Conservation (phyloP, 1,284 basidiomycete genomes). For the Inonotus obliquus region DNA sequence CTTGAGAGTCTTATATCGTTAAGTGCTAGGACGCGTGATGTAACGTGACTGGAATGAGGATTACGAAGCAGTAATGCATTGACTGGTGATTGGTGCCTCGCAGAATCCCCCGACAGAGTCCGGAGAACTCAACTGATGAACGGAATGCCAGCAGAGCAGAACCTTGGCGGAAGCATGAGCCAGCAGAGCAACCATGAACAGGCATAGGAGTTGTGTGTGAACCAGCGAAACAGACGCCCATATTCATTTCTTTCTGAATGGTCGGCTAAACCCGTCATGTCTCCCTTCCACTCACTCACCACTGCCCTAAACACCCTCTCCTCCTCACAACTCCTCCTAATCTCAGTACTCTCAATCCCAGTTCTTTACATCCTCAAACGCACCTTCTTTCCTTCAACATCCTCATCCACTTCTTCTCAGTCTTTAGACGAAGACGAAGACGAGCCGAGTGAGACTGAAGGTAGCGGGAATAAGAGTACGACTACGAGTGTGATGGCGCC, state of each 20-base stretch:
- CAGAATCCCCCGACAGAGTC: background rate
- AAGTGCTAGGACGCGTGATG: background rate
- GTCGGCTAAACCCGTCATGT: constrained; percentile 1
- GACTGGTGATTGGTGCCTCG: background rate
- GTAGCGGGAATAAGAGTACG: background rate
- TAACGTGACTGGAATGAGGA: background rate
- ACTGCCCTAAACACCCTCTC: background rate
- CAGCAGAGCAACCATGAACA: no score
- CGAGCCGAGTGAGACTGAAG: constrained; percentile 22
- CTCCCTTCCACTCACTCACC: background rate
- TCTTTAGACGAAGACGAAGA: constrained; percentile 29
- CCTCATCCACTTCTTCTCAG: background rate
- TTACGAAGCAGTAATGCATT: no score
- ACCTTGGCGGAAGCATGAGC: background rate
- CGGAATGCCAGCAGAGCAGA: background rate
- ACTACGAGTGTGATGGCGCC: constrained; percentile 69
- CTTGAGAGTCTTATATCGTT: no score
- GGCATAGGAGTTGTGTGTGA: no score
- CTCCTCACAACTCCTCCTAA: constrained; percentile 1
- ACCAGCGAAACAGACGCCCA: no score
- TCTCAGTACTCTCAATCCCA: constrained; percentile 14
- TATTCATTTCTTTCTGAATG: background rate
- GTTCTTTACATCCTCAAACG: constrained; percentile 4
- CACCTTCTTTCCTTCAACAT: background rate
- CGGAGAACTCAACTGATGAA: background rate